phyloP scores from a whole-genome alignment of 352 stramenopile genomes.

The Phytopythium cucurbitacearum region DNA sequence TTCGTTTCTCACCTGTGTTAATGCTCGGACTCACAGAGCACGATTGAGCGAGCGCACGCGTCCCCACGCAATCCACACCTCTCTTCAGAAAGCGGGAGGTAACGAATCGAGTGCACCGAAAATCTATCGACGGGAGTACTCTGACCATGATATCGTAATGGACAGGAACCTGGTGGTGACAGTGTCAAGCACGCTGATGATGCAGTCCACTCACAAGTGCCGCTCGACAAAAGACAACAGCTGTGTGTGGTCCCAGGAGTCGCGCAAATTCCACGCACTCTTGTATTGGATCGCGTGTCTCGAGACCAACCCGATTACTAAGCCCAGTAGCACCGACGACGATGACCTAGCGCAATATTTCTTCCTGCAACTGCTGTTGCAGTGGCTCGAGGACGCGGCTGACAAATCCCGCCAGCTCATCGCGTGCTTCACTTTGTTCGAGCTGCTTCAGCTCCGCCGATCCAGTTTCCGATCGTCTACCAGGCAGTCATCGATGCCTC shows the following conservation, averaged over 20 bases:
- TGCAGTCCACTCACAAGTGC: conserved; percentile 38
- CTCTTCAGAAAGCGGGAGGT: too few relatives aligned
- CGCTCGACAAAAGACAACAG: conserved; percentile 39
- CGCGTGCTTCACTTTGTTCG: conserved; percentile 54
- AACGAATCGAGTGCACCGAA: not conserved
- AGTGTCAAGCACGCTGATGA: conserved; percentile 33
- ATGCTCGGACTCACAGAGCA: not conserved
- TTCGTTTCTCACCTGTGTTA: not conserved
- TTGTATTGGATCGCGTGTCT: conserved; percentile 45
- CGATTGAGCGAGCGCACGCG: conserved; percentile 16
- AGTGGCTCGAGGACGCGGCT: conserved; percentile 16
- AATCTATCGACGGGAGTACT: too few relatives aligned
- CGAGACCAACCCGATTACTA: conserved; percentile 2
- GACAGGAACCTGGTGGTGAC: conserved; percentile 41
- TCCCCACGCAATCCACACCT: not conserved
- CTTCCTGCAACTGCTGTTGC: conserved; percentile 28
- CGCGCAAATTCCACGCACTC: conserved; percentile 41
- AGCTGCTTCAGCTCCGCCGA: conserved; percentile 42
- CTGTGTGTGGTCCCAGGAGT: conserved; percentile 47
- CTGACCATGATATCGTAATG: not conserved
- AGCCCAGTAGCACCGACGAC: not conserved
- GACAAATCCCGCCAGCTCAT: conserved; percentile 52
- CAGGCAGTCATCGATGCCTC: not conserved
- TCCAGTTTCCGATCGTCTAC: conserved; percentile 1
- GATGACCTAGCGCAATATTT: not conserved